Percentiles rank a stretch among this genome's conserved stretches.
Conservation (phyloP, 2,329 filamentous ascomycete species). For the Didymella segeticola region DNA sequence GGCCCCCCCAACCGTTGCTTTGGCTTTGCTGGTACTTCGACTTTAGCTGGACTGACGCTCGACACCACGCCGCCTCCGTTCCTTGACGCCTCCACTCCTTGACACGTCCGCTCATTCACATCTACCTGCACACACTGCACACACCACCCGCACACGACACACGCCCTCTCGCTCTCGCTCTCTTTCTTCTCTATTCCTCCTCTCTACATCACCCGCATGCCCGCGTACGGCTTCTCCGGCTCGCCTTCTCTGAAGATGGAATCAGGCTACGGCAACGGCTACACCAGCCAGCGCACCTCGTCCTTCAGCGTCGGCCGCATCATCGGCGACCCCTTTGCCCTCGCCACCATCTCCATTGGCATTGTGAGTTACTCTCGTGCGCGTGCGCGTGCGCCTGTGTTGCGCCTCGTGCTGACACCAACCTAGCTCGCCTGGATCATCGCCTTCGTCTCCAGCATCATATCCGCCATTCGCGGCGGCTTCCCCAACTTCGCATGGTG, state of each 20-base stretch:
- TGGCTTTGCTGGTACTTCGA: conserved; percentile 16
- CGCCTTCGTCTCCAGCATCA: conserved; percentile 83
- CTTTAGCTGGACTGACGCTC: conserved; percentile 16
- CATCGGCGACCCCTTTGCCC: conserved; percentile 92
- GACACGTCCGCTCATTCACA: conserved; percentile 15
- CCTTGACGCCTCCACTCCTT: background rate
- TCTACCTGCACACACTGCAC: conserved; percentile 23
- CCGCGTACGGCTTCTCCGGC: conserved; percentile 73
- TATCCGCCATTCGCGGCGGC: conserved; percentile 64
- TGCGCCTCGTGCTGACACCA: conserved; percentile 22
- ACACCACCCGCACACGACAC: conserved; percentile 5
- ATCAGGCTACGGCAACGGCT: conserved; percentile 60
- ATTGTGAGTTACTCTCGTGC: conserved; percentile 68
- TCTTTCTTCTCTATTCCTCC: background rate
- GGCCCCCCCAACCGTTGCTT: background rate
- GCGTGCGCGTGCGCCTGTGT: conserved; percentile 19
- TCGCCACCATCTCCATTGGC: conserved; percentile 91
- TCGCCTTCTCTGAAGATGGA: conserved; percentile 87
- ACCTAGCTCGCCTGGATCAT: conserved; percentile 93
- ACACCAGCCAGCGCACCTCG: conserved; percentile 37
- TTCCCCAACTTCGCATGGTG: conserved; percentile 95
- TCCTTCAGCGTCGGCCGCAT: conserved; percentile 84
- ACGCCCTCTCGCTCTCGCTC: background rate
- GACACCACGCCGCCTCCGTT: conserved; percentile 3
- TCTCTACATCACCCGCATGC: conserved; percentile 58